Base-by-base conservation (phyloP, 179 eudicot species). In the Spinacia oleracea region DNA sequence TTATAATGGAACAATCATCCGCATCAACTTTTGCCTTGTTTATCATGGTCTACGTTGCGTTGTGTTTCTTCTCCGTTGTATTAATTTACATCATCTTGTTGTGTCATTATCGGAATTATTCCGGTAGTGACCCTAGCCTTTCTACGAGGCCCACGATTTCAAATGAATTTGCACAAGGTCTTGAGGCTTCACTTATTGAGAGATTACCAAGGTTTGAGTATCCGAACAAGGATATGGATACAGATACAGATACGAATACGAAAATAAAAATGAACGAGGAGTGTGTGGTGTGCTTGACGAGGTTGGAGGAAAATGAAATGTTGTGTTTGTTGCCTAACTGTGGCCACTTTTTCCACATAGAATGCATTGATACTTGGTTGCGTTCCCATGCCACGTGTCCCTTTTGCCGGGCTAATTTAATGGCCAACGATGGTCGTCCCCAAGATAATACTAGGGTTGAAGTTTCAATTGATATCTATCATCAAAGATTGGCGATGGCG, bases 311-410 rank as follows among this genome's bases (percentile, higher is more conserved):
- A 35, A 85, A 86, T 6, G 93, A 91, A 15, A 86, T 81, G 67
- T 67, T 89, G 23, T 82, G 95, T 53, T 34, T 87, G 11, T 53
- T 92, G 21, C 93, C 95, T 11, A 84, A 85, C 25, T 92, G 97
- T 55, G 91, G 89, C 12, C 97, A 92, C 72, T 89, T 91, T 9
- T 91, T 91, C 53, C 97, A 92, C 25, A 80, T 87, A 0, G 91
- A 88, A 27, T 92, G 97, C 70, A 84, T 92, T 2, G 97, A 89
- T 40, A 74, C 81, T 1, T 92, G 97, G 97, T 83, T 92, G 1
- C 67, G 20, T 0, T 79, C 84, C 0, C 87, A 89, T 72, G 76
- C 85, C 23, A 92, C 97, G 2, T 92, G 97, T 78, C 94, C 94
- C 12, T 89, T 88, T 6, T 92, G 83, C 40, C 81, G 85, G 0